phyloP scores from a whole-genome alignment of 192 early-diverging fungal species.

The Coemansia sp. region DNA sequence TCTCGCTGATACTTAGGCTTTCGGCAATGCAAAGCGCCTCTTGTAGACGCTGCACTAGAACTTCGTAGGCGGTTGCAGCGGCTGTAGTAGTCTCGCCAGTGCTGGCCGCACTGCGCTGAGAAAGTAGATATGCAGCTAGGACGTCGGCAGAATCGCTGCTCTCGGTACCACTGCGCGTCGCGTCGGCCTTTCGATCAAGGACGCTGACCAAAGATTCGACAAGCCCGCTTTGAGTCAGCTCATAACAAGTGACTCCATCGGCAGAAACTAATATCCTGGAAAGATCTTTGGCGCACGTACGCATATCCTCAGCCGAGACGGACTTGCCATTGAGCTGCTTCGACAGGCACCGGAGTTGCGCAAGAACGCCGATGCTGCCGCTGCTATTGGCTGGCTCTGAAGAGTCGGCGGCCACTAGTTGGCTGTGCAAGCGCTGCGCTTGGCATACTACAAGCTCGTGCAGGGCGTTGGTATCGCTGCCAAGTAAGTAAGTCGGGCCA shows the following conservation, averaged over 20 bases:
- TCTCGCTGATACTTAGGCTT: constrained; percentile 62
- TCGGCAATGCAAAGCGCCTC: constrained; percentile 72
- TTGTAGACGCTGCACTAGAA: constrained; percentile 70
- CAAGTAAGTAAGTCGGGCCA: background rate
- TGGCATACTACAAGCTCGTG: constrained; percentile 11
- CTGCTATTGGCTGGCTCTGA: background rate
- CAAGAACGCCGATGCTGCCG: background rate
- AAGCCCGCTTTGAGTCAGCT: constrained; percentile 77
- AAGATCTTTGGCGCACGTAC: background rate
- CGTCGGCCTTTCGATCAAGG: background rate
- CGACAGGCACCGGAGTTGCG: constrained; percentile 8
- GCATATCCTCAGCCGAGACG: background rate
- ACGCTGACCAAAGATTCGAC: constrained; percentile 56
- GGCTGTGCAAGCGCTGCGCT: constrained; percentile 16
- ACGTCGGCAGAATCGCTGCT: background rate
- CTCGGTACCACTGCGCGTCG: constrained; percentile 23
- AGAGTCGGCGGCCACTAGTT: background rate
- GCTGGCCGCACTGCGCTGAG: background rate
- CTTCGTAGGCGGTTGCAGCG: constrained; percentile 44
- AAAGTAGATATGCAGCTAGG: background rate
- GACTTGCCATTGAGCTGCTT: background rate
- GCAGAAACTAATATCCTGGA: constrained; percentile 11
- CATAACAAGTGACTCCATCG: constrained; percentile 73
- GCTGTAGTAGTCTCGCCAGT: background rate
- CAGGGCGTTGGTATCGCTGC: background rate